phyloP scores from a whole-genome alignment of 345 rosid species.

The Arabis hirsuta region DNA sequence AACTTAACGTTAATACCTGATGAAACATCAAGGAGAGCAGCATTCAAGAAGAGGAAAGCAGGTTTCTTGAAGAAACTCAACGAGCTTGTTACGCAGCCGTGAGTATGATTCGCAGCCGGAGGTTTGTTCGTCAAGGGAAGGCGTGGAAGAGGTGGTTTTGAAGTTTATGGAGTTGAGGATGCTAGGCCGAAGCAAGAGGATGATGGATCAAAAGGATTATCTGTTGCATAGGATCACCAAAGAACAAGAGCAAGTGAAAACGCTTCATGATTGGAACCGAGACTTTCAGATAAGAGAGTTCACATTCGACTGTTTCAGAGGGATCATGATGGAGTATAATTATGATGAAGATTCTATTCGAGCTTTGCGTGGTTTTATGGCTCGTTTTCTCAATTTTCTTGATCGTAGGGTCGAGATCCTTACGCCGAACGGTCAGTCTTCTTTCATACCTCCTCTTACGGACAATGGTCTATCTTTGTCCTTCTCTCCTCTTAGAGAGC shows the following conservation, averaged over 20 bases:
- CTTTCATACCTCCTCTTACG: not conserved
- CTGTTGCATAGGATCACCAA: not conserved
- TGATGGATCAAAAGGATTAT: not conserved
- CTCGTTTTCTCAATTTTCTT: not conserved
- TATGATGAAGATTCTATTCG: not conserved
- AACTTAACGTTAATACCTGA: not conserved
- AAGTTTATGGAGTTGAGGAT: not conserved
- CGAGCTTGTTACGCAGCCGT: not conserved
- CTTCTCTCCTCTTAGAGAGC: no score
- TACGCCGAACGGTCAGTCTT: not conserved
- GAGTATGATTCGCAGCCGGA: not conserved
- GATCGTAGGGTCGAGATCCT: not conserved
- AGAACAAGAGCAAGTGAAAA: not conserved
- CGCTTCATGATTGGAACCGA: not conserved
- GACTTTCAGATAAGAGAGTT: not conserved
- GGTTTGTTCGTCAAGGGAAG: constrained; percentile 17
- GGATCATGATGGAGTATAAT: not conserved
- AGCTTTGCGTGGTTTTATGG: not conserved
- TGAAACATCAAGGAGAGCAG: not conserved
- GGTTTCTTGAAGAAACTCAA: not conserved
- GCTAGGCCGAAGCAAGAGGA: not conserved
- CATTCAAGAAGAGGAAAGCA: constrained; percentile 13
- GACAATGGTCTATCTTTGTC: no score
- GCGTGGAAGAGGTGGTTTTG: not conserved
- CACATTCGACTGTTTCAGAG: constrained; percentile 4